Evolutionary conservation across 148 eudicot species (phyloP).

Genomic region (Fallopia convolvulus): DNA sequence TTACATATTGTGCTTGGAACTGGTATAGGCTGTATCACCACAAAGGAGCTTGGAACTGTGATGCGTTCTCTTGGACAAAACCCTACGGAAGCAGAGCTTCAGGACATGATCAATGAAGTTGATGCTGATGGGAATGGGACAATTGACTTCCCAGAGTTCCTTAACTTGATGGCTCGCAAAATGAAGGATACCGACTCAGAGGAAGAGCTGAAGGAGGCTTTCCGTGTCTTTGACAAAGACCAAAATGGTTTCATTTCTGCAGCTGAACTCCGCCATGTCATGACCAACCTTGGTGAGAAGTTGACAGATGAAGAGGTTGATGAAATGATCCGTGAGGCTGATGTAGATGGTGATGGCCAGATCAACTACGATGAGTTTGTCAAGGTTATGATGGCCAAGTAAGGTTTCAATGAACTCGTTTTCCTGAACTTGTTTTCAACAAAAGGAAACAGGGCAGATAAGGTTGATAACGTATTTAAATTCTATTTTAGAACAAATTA

Average conservation of each 20-base stretch:
- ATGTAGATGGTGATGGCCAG: constrained; percentile 43
- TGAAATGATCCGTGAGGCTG: constrained; percentile 46
- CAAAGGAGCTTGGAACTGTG: constrained; percentile 39
- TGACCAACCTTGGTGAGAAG: constrained; percentile 42
- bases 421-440: constrained; percentile 6
- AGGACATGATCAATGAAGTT: constrained; percentile 40
- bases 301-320: constrained; percentile 38
- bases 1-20: not conserved
- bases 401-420: constrained; percentile 15
- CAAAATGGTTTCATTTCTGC: constrained; percentile 43
- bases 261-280: constrained; percentile 38
- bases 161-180: constrained; percentile 38
- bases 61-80: constrained; percentile 43
- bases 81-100: constrained; percentile 42
- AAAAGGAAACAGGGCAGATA: constrained; percentile 21
- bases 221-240: constrained; percentile 42
- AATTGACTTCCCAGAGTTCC: constrained; percentile 32
- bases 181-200: constrained; percentile 40
- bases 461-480: constrained; percentile 19
- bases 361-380: constrained; percentile 40
- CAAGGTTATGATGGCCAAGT: constrained; percentile 46
- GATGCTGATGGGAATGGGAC: constrained; percentile 39
- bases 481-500: constrained; percentile 11
- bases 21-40: constrained; percentile 31
- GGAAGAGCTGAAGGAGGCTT: constrained; percentile 38